Evolutionary conservation across 257 asterid genomes (phyloP), one percentile per base, ranked within the genome.

Genomic region (Solanum boliviense): DNA sequence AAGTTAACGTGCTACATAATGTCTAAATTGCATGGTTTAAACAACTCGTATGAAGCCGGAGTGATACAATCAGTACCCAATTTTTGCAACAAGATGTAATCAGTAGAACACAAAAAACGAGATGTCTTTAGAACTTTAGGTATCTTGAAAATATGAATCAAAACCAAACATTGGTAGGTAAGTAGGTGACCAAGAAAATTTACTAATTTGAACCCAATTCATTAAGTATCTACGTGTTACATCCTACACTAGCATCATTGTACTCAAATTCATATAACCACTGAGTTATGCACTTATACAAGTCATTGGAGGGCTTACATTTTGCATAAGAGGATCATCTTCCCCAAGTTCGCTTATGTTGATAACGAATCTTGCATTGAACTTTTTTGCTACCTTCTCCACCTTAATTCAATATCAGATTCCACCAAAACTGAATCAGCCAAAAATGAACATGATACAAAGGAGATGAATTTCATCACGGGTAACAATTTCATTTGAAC

Each of bases 341-440:
- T 88, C 92, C 35, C 96, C 98, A 73, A 91, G 89, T 88, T 93
- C 93, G 87, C 91, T 91, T 85, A 95, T 89, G 83, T 81, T 87
- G 83, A 95, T 87, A 32, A 93, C 90, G 62, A 93, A 94, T 21
- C 56, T 91, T 9, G 91, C 93, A n/a, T 89, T 91, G 93, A 68
- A 92, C 10, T 83, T 87, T 88, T 87, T 92, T 75, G 90, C 90
- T 78, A 87, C 93, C 88, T 92, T 92, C 87, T 76, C 90, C 92
- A 95, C 93, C 98, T 95, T 89, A 91, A 91, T 62, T 56, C 31
- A 86, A n/a, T 20, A 52, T 56, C 60, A 86, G 68, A 86, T 78
- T 81, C 72, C 87, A 89, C 5, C 2, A 15, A 86, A 34, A 72
- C 68, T 58, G 29, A 10, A 76, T 58, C 58, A 85, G 58, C 81